Conservation (phyloP, 163 green algal species). For the Chlorella variabilis region DNA sequence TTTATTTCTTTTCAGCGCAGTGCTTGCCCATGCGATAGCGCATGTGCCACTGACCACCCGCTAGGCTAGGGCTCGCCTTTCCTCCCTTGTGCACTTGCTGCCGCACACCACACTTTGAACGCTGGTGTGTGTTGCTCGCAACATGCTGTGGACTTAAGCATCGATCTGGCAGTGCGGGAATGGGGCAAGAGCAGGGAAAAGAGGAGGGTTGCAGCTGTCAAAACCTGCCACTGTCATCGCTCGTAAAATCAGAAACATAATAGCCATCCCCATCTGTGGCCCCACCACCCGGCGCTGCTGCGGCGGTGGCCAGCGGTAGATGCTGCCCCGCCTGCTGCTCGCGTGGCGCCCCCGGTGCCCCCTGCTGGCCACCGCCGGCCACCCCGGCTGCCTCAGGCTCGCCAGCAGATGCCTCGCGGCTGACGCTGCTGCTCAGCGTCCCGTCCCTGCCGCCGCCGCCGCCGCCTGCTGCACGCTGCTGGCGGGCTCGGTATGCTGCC, state of each 20-base stretch:
- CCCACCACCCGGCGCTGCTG: neutral
- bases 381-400: neutral
- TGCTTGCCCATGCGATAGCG: too few species aligned
- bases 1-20: too few species aligned
- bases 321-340: neutral
- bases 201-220: too few species aligned
- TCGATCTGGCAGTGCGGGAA: too few species aligned
- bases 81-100: too few species aligned
- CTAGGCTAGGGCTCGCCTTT: too few species aligned
- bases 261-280: neutral
- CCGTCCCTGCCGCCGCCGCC: neutral
- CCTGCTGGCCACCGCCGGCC: neutral
- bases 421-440: neutral
- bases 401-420: neutral
- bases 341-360: neutral
- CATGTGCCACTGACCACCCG: too few species aligned
- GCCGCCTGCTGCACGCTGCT: slow-evolving; percentile 1
- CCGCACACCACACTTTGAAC: too few species aligned
- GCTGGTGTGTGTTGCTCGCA: too few species aligned
- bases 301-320: neutral
- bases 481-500: slow-evolving; percentile 21
- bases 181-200: too few species aligned
- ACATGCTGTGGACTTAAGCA: too few species aligned
- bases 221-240: slow-evolving; percentile 13
- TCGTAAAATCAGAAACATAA: slow-evolving; percentile 16